A percentile compares a stretch with the other conserved stretches of the same genome.
These are phyloP conservation scores for Aspergillus hortae DNA, from an alignment of 2,329 filamentous ascomycete species.

Conservation along the genomic window DNA sequence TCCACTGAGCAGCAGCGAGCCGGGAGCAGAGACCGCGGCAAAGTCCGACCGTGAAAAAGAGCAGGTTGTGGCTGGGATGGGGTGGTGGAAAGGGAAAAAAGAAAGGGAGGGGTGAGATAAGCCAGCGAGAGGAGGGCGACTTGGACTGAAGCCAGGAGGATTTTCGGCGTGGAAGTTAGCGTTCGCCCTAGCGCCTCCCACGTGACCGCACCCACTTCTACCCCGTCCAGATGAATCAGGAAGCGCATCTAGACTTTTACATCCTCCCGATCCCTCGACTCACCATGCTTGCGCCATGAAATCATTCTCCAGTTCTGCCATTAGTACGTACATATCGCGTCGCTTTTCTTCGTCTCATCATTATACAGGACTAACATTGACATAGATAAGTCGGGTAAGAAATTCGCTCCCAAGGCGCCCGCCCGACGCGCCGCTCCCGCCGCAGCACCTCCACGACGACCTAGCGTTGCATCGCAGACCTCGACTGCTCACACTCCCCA, in stretches of 20 bases:
- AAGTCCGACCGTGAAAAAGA: conserved; percentile 19
- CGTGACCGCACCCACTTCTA: conserved; percentile 33
- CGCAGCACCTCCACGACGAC: conserved; percentile 29
- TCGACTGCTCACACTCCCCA: conserved; percentile 24
- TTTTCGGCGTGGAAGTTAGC: conserved; percentile 38
- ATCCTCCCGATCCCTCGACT: background rate
- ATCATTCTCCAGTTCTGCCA: conserved; percentile 54
- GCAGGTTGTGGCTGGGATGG: conserved; percentile 8
- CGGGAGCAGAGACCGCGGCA: conserved; percentile 25
- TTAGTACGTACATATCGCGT: conserved; percentile 38
- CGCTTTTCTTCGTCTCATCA: background rate
- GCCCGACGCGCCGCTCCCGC: conserved; percentile 52
- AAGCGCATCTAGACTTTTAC: conserved; percentile 20
- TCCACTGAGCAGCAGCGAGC: conserved; percentile 35
- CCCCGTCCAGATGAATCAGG: conserved; percentile 19
- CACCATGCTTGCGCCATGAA: conserved; percentile 31
- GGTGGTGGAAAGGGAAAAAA: conserved; percentile 10
- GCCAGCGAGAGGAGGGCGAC: conserved; percentile 12
- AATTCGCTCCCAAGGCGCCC: conserved; percentile 71
- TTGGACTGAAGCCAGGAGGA: conserved; percentile 36
- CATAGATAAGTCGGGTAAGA: conserved; percentile 65
- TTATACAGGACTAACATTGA: conserved; percentile 7
- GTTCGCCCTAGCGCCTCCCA: conserved; percentile 31
- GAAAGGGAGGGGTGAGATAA: conserved; percentile 24
- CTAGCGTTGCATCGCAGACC: conserved; percentile 38